phyloP scores from a whole-genome alignment of 257 asterid genomes.

The Mitragyna speciosa region DNA sequence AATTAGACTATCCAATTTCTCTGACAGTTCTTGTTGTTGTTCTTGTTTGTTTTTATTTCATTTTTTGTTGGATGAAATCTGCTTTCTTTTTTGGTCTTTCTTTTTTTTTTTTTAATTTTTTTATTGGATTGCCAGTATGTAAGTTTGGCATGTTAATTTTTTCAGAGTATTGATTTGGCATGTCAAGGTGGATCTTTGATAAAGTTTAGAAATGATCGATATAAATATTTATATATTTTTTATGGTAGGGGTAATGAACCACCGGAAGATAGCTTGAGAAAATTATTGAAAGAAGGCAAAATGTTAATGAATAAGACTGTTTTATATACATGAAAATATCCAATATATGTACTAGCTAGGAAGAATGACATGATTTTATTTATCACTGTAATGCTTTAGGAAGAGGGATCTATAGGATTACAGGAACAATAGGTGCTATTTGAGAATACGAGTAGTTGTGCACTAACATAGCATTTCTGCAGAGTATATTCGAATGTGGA shows the following conservation, averaged over 20 bases:
- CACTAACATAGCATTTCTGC: neutral
- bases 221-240: too few species aligned
- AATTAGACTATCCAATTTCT: neutral
- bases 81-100: neutral
- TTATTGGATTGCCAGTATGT: too few species aligned
- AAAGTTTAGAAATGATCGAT: neutral
- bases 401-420: conserved; percentile 1
- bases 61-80: neutral
- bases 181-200: neutral
- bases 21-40: neutral
- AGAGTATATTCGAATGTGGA: neutral
- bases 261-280: neutral
- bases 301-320: too few species aligned
- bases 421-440: neutral
- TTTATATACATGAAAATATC: too few species aligned
- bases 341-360: too few species aligned
- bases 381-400: neutral
- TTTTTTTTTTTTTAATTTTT: too few species aligned
- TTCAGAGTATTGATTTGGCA: neutral
- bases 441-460: neutral
- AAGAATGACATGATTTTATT: too few species aligned
- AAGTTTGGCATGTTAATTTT: too few species aligned
- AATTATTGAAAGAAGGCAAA: neutral
- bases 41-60: neutral
- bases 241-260: neutral